Percentiles rank a stretch among this genome's conserved stretches.
Conservation (phyloP, 2,329 filamentous ascomycete species). For the Cordyceps militaris region DNA sequence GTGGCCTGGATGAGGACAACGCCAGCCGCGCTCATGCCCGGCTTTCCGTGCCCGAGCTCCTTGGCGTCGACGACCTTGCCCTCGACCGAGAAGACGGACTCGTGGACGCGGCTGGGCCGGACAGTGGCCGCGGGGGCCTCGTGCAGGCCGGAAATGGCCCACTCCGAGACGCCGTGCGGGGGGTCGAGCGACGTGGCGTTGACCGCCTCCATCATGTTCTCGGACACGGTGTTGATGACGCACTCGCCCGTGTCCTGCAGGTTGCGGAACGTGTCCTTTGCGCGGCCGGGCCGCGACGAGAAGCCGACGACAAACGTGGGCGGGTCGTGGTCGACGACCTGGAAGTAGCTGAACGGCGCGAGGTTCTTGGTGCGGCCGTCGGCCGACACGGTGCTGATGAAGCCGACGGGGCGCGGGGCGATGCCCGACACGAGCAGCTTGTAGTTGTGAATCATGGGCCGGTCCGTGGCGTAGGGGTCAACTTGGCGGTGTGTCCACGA, state of each 20-base stretch:
- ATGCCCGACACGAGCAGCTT: slow-evolving; percentile 76
- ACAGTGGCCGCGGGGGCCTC: slow-evolving; percentile 20
- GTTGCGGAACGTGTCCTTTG: slow-evolving; percentile 73
- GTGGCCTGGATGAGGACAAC: slow-evolving; percentile 23
- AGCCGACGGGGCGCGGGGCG: slow-evolving; percentile 68
- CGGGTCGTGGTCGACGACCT: slow-evolving; percentile 73
- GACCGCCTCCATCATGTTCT: slow-evolving; percentile 74
- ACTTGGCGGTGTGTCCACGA: slow-evolving; percentile 59
- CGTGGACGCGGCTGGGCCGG: slow-evolving; percentile 20
- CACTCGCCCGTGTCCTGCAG: slow-evolving; percentile 64
- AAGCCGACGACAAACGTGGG: slow-evolving; percentile 62
- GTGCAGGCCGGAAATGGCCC: slow-evolving; percentile 55
- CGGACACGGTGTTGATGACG: slow-evolving; percentile 72
- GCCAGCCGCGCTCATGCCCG: slow-evolving; percentile 18
- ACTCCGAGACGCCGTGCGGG: slow-evolving; percentile 67
- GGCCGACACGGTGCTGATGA: slow-evolving; percentile 43
- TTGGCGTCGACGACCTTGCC: slow-evolving; percentile 23
- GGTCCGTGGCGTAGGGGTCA: slow-evolving; percentile 65
- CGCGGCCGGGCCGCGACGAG: slow-evolving; percentile 35
- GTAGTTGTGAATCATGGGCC: slow-evolving; percentile 68
- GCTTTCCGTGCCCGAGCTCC: slow-evolving; percentile 19
- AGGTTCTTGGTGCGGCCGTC: slow-evolving; percentile 63
- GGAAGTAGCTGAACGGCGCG: slow-evolving; percentile 75
- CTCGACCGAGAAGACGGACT: slow-evolving; percentile 23
- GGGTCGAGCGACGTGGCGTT: slow-evolving; percentile 69